Evolutionary conservation across 441 rosid genomes (phyloP).

Genomic region (Euphorbia celastroides): DNA sequence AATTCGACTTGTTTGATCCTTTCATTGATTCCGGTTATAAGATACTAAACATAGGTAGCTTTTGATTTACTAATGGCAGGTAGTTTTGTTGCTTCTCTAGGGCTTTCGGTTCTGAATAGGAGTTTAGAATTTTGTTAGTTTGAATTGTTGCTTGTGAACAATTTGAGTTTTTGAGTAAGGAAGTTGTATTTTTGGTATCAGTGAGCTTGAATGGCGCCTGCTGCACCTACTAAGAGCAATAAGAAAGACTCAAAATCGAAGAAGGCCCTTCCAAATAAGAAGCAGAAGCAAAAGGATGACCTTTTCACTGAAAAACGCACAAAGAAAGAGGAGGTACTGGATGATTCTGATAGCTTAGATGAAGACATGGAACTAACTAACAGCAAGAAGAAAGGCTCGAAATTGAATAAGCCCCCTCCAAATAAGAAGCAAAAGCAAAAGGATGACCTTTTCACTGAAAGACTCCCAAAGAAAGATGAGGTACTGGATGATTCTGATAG

Average conservation of each 20-base stretch:
- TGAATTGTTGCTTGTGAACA: not conserved
- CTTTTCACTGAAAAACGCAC: conserved; percentile 30
- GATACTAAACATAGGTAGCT: too few relatives aligned
- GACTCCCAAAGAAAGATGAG: conserved; percentile 29
- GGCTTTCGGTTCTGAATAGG: not conserved
- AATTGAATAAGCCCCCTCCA: conserved; percentile 32
- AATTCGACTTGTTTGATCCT: not conserved
- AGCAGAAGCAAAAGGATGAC: conserved; percentile 55
- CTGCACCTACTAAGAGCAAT: conserved; percentile 40
- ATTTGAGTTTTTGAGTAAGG: not conserved
- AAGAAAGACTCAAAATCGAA: conserved; percentile 42
- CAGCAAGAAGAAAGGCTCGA: conserved; percentile 52
- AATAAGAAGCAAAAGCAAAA: conserved; percentile 66
- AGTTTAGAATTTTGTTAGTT: not conserved
- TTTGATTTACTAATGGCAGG: not conserved
- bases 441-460: conserved; percentile 31
- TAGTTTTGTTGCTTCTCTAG: not conserved
- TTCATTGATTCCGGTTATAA: too few relatives aligned
- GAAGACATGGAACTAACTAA: conserved; percentile 38
- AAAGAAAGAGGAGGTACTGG: conserved; percentile 30
- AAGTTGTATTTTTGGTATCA: not conserved
- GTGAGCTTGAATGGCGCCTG: too few relatives aligned
- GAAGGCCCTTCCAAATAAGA: conserved; percentile 42
- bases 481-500: conserved; percentile 38
- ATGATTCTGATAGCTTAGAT: conserved; percentile 41